These are phyloP conservation scores for Moringa oleifera DNA, from an alignment of 345 rosid species.

Conservation along the genomic window DNA sequence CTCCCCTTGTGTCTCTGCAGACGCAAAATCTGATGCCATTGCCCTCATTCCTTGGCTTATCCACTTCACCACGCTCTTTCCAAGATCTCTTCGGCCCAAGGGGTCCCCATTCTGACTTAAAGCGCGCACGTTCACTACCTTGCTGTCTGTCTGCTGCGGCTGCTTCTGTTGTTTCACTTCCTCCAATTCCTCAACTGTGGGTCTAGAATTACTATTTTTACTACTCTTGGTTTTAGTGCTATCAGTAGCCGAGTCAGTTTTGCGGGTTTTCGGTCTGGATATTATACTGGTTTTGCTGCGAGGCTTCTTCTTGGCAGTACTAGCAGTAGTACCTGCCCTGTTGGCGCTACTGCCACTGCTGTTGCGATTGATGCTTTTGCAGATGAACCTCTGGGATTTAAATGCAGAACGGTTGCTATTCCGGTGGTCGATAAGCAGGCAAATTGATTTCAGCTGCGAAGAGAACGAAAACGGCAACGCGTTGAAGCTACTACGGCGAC, in stretches of 20 bases:
- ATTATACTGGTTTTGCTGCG: constrained; percentile 23
- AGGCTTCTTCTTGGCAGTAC: constrained; percentile 40
- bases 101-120: constrained; percentile 84
- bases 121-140: constrained; percentile 22
- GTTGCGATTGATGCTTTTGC: not conserved
- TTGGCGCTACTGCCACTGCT: constrained; percentile 18
- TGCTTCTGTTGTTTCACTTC: constrained; percentile 6
- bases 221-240: constrained; percentile 10
- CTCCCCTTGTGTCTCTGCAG: constrained; percentile 76
- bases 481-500: constrained; percentile 15
- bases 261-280: constrained; percentile 17
- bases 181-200: constrained; percentile 13
- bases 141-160: constrained; percentile 15
- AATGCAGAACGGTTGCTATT: constrained; percentile 13
- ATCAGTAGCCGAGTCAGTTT: constrained; percentile 8
- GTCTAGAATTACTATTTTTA: constrained; percentile 6
- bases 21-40: constrained; percentile 74
- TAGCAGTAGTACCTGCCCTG: constrained; percentile 12
- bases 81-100: constrained; percentile 67
- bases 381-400: constrained; percentile 19
- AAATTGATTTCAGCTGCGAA: constrained; percentile 31
- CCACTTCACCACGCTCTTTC: constrained; percentile 77
- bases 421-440: constrained; percentile 19
- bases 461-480: constrained; percentile 27
- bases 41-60: constrained; percentile 74